phyloP scores from a whole-genome alignment of 441 rosid species.

The Aquilaria agallochum region DNA sequence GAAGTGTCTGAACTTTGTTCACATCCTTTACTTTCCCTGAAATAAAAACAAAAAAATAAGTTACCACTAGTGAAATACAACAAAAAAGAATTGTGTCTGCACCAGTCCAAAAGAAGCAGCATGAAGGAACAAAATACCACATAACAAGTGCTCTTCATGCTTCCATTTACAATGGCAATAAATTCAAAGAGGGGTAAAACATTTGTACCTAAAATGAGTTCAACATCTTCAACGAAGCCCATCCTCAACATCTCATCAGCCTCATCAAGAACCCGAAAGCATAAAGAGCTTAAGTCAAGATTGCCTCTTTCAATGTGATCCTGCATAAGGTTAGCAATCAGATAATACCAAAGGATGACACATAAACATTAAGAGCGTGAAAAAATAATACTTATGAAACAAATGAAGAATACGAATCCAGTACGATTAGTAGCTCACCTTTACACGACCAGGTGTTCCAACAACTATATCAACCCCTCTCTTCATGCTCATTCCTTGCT shows the following conservation, averaged over 20 bases:
- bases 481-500: constrained; percentile 61
- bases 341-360: neutral
- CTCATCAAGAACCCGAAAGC: constrained; percentile 94
- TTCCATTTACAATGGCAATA: neutral
- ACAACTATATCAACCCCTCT: constrained; percentile 88
- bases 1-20: constrained; percentile 93
- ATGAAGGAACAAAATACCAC: neutral
- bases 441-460: constrained; percentile 94
- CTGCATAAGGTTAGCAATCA: constrained; percentile 26
- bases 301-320: constrained; percentile 82
- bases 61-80: too few species aligned
- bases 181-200: neutral
- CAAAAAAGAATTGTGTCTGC: neutral
- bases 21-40: constrained; percentile 85
- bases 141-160: too few species aligned
- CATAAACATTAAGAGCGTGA: neutral
- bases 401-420: constrained; percentile 1
- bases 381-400: neutral
- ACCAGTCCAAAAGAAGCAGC: neutral
- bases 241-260: constrained; percentile 97
- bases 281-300: constrained; percentile 57
- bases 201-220: constrained; percentile 73
- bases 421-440: constrained; percentile 36
- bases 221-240: constrained; percentile 98
- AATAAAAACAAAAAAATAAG: constrained; percentile 10